A percentile compares a stretch with the other conserved stretches of the same genome.
Conservation (phyloP, 345 rosid species). For the Microcos paniculata region DNA sequence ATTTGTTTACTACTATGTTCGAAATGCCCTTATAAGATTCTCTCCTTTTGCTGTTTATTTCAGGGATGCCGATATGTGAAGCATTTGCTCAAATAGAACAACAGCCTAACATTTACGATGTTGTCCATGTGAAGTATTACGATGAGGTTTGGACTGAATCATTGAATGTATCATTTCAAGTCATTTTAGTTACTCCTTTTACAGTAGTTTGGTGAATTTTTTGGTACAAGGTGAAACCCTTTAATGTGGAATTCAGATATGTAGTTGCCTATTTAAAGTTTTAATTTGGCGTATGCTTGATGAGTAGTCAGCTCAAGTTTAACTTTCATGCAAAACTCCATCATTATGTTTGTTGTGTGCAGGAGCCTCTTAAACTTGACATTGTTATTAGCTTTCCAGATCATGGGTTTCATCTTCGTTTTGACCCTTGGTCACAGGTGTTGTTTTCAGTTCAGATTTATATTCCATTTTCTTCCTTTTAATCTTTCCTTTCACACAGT, state of each 20-base stretch:
- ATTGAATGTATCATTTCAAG: background rate
- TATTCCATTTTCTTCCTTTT: background rate
- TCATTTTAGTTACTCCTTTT: background rate
- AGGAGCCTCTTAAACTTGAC: slow-evolving; percentile 93
- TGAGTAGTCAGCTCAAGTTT: background rate
- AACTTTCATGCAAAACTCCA: background rate
- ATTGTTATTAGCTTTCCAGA: slow-evolving; percentile 95
- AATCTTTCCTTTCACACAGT: background rate
- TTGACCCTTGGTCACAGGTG: slow-evolving; percentile 99
- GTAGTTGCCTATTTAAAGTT: background rate
- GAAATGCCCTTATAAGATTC: background rate
- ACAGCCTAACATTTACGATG: slow-evolving; percentile 93
- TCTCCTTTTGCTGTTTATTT: slow-evolving; percentile 12
- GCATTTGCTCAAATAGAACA: slow-evolving; percentile 91
- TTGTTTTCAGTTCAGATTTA: background rate
- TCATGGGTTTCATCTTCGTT: slow-evolving; percentile 95
- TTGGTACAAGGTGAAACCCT: background rate
- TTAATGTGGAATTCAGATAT: background rate
- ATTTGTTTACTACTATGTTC: background rate
- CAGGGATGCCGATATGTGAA: slow-evolving; percentile 94
- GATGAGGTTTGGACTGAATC: slow-evolving; percentile 64
- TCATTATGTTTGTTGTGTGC: slow-evolving; percentile 12
- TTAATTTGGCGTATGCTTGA: background rate
- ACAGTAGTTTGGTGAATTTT: background rate
- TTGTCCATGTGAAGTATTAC: slow-evolving; percentile 85